Percentiles rank a stretch among this genome's conserved stretches.
phyloP scores from a whole-genome alignment of 352 stramenopile genomes.

The Phytophthora sp. region DNA sequence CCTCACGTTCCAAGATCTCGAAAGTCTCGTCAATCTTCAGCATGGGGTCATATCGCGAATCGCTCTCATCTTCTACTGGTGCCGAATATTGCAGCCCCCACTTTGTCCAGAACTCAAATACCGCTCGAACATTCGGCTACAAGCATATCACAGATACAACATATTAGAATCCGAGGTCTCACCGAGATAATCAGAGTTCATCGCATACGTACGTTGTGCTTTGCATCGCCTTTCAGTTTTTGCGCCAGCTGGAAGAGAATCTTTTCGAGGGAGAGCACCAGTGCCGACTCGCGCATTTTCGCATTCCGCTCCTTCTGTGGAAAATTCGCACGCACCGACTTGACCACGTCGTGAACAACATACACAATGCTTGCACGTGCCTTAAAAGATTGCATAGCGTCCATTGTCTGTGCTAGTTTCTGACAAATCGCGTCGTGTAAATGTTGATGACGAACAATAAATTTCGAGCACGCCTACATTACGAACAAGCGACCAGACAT shows the following conservation, averaged over 20 bases:
- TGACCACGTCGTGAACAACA: slow-evolving; percentile 86
- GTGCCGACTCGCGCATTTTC: slow-evolving; percentile 72
- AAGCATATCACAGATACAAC: background rate
- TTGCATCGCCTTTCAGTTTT: slow-evolving; percentile 61
- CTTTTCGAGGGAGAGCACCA: slow-evolving; percentile 73
- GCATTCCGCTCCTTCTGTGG: slow-evolving; percentile 77
- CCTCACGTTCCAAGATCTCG: slow-evolving; percentile 67
- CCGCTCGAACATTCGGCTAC: slow-evolving; percentile 72
- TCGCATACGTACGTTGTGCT: slow-evolving; percentile 63
- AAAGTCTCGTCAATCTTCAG: slow-evolving; percentile 65
- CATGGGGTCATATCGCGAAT: slow-evolving; percentile 48
- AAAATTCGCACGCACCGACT: slow-evolving; percentile 69
- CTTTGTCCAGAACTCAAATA: slow-evolving; percentile 87
- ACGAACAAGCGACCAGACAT: background rate
- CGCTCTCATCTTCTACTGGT: slow-evolving; percentile 37
- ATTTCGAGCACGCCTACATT: slow-evolving; percentile 78
- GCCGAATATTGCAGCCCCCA: slow-evolving; percentile 75
- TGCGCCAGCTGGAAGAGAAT: slow-evolving; percentile 70
- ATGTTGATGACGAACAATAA: slow-evolving; percentile 83
- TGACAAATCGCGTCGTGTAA: slow-evolving; percentile 73
- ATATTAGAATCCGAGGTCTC: background rate
- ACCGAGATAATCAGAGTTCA: background rate
- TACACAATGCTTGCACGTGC: slow-evolving; percentile 81
- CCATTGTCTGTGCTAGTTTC: slow-evolving; percentile 71
- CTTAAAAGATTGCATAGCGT: slow-evolving; percentile 68